Conservation (phyloP, 306 rosid genomes). For the Prunus davidiana region DNA sequence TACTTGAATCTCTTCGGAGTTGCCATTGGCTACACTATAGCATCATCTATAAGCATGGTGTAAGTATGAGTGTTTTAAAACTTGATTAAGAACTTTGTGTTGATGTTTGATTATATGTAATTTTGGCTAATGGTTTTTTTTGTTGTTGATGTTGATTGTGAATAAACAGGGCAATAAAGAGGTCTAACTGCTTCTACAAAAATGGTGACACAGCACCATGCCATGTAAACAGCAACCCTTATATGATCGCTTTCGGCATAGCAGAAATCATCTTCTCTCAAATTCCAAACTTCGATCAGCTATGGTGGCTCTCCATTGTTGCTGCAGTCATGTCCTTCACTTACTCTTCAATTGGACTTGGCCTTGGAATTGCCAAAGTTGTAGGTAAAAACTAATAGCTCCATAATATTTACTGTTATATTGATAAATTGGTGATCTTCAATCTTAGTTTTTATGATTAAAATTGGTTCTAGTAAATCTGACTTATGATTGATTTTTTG, state of each 20-base stretch:
- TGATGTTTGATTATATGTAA: background rate
- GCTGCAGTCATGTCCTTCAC: slow-evolving; percentile 93
- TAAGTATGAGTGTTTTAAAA: slow-evolving; percentile 25
- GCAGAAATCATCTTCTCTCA: slow-evolving; percentile 63
- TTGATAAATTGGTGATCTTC: too few relatives aligned
- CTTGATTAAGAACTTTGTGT: background rate
- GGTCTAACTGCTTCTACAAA: slow-evolving; percentile 63
- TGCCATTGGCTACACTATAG: slow-evolving; percentile 80
- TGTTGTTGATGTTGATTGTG: background rate
- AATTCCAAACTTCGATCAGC: slow-evolving; percentile 69
- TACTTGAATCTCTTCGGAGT: slow-evolving; percentile 69
- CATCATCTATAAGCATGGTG: slow-evolving; percentile 80
- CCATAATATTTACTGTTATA: too few relatives aligned
- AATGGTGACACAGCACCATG: slow-evolving; percentile 64
- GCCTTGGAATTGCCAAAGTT: slow-evolving; percentile 69
- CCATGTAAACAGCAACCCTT: slow-evolving; percentile 61
- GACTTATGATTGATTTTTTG: background rate
- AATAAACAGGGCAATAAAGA: slow-evolving; percentile 68
- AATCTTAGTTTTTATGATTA: background rate
- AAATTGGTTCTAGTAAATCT: background rate
- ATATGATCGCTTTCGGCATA: slow-evolving; percentile 77
- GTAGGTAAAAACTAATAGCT: slow-evolving; percentile 34
- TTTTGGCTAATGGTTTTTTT: slow-evolving; percentile 6
- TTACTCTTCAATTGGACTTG: slow-evolving; percentile 76
- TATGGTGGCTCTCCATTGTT: slow-evolving; percentile 87